These are phyloP conservation scores for Dendrocalamus sinicus DNA, from an alignment of 176 grass and related monocot genomes.

Conservation along the genomic window DNA sequence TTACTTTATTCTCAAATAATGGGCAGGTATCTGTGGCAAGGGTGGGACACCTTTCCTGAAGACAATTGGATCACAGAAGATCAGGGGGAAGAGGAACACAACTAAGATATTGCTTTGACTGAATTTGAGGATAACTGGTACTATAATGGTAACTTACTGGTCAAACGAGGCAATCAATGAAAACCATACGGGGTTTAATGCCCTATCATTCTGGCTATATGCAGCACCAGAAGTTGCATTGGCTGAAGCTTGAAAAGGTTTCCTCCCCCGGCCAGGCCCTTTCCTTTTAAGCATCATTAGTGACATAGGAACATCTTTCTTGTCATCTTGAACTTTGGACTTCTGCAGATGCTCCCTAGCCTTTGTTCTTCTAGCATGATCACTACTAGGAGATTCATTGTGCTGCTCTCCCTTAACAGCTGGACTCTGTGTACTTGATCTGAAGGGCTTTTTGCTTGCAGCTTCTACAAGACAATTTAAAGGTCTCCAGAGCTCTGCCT, in stretches of 20 bases:
- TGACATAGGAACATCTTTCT: slow-evolving; percentile 50
- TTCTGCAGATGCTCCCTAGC: slow-evolving; percentile 55
- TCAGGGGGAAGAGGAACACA: slow-evolving; percentile 36
- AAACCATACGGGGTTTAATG: slow-evolving; percentile 67
- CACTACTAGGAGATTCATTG: slow-evolving; percentile 53
- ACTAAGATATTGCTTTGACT: slow-evolving; percentile 15
- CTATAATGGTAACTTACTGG: slow-evolving; percentile 53
- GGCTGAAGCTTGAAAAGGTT: slow-evolving; percentile 37
- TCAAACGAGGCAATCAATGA: slow-evolving; percentile 75
- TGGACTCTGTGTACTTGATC: slow-evolving; percentile 42
- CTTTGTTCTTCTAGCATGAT: slow-evolving; percentile 46
- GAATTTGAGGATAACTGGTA: slow-evolving; percentile 33
- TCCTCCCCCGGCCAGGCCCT: slow-evolving; percentile 61
- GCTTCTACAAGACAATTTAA: slow-evolving; percentile 79
- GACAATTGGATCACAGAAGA: slow-evolving; percentile 46
- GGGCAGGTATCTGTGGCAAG: slow-evolving; percentile 66
- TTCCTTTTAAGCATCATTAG: slow-evolving; percentile 51
- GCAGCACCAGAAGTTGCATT: slow-evolving; percentile 41
- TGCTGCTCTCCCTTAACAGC: slow-evolving; percentile 57
- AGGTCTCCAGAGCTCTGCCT: slow-evolving; percentile 74
- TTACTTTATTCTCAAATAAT: slow-evolving; percentile 87
- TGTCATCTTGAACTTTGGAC: slow-evolving; percentile 62
- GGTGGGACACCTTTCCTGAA: slow-evolving; percentile 70
- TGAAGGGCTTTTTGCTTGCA: slow-evolving; percentile 70
- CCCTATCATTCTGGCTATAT: slow-evolving; percentile 35